phyloP scores from a whole-genome alignment of 2,329 filamentous ascomycete genomes.

The Fusarium devonianum region DNA sequence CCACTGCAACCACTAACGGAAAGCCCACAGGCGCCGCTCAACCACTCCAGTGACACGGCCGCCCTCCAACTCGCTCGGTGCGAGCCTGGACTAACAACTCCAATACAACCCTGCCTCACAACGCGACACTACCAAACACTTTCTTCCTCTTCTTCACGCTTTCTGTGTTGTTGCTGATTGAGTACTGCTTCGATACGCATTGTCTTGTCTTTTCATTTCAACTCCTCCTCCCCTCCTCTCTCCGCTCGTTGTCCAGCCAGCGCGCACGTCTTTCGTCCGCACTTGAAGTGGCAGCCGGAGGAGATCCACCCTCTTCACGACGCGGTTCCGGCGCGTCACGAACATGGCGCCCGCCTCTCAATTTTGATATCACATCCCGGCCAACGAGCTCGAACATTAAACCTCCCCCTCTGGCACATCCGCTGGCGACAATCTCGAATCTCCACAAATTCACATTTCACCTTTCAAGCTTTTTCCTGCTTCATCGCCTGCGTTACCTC shows the following conservation, averaged over 20 bases:
- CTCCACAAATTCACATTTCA: conserved; percentile 14
- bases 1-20: conserved; percentile 27
- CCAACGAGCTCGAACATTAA: conserved; percentile 33
- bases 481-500: conserved; percentile 4
- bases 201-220: not conserved
- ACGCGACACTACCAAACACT: conserved; percentile 22
- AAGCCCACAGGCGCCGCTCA: conserved; percentile 21
- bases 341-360: conserved; percentile 49
- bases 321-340: conserved; percentile 49
- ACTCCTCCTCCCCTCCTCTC: conserved; percentile 2
- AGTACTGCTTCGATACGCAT: conserved; percentile 6
- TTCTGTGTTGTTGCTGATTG: not conserved
- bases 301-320: conserved; percentile 41
- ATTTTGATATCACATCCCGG: conserved; percentile 43
- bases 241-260: conserved; percentile 27
- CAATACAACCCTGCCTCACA: conserved; percentile 21
- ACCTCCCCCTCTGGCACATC: conserved; percentile 21
- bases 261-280: conserved; percentile 20
- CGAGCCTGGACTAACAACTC: conserved; percentile 5
- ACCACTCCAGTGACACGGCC: conserved; percentile 33
- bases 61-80: conserved; percentile 28
- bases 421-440: conserved; percentile 19
- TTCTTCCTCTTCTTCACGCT: not conserved
- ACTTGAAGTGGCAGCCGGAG: conserved; percentile 35
- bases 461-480: conserved; percentile 19